phyloP scores from a whole-genome alignment of 73 alveolate genomes.

The Paramecium bursaria region DNA sequence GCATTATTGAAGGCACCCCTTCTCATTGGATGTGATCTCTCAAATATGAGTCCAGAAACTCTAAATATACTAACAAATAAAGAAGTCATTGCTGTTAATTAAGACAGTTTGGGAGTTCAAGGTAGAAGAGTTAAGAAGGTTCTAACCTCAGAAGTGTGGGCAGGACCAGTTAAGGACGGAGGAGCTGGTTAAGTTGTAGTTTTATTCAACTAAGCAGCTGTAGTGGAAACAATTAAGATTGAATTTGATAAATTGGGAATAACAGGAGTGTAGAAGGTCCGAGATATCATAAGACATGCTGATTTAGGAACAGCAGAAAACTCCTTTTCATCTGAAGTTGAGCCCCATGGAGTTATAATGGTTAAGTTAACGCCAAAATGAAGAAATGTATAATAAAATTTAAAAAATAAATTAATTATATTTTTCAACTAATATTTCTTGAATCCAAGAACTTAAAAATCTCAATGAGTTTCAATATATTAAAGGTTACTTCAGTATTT shows the following conservation, averaged over 20 bases:
- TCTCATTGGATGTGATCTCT: constrained; percentile 91
- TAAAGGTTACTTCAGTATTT: constrained; percentile 41
- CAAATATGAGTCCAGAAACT: constrained; percentile 78
- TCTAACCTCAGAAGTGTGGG: constrained; percentile 37
- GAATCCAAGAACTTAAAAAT: constrained; percentile 38
- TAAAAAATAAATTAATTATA: no score
- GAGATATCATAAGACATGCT: constrained; percentile 53
- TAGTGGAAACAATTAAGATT: background rate
- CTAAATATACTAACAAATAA: constrained; percentile 79
- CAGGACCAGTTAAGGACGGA: constrained; percentile 32
- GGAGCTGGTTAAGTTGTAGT: constrained; percentile 57
- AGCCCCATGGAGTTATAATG: constrained; percentile 55
- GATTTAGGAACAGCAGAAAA: constrained; percentile 20
- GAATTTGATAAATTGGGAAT: constrained; percentile 56
- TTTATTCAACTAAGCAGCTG: constrained; percentile 40
- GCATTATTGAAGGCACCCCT: constrained; percentile 97
- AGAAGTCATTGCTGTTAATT: constrained; percentile 92
- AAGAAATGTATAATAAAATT: no score
- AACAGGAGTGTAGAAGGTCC: background rate
- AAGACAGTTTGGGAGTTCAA: constrained; percentile 93
- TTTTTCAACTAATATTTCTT: constrained; percentile 15
- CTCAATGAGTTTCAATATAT: constrained; percentile 23
- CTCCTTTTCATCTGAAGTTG: background rate
- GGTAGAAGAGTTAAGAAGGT: constrained; percentile 75
- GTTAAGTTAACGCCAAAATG: constrained; percentile 36